phyloP scores from a whole-genome alignment of 2,329 filamentous ascomycete species.

The Monosporascus cannonballus region DNA sequence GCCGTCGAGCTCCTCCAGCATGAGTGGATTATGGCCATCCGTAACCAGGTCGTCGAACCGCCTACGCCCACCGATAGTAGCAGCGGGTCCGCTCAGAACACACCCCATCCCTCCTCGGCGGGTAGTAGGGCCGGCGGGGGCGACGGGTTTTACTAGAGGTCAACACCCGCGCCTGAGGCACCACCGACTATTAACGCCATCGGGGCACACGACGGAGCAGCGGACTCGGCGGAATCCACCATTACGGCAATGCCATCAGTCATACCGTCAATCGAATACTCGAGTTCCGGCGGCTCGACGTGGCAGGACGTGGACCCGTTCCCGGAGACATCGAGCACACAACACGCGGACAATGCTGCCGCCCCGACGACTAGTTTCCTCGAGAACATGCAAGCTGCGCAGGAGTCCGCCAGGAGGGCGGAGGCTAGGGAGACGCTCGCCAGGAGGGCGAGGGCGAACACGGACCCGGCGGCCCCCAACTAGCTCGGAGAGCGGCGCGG shows the following conservation, averaged over 20 bases:
- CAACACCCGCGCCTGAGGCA: slow-evolving; percentile 10
- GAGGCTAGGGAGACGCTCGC: slow-evolving; percentile 12
- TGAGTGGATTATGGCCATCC: slow-evolving; percentile 74
- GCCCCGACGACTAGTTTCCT: slow-evolving; percentile 3
- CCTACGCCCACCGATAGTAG: slow-evolving; percentile 54
- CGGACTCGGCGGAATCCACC: not conserved
- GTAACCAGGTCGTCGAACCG: slow-evolving; percentile 59
- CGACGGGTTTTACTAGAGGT: slow-evolving; percentile 30
- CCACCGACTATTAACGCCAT: slow-evolving; percentile 10
- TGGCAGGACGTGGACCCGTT: too few relatives aligned
- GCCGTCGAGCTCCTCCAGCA: slow-evolving; percentile 89
- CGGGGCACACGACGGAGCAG: slow-evolving; percentile 8
- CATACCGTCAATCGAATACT: too few relatives aligned
- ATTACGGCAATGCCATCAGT: too few relatives aligned
- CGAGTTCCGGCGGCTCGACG: too few relatives aligned
- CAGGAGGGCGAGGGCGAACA: not conserved
- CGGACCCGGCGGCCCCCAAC: not conserved
- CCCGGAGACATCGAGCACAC: not conserved
- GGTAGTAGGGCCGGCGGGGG: slow-evolving; percentile 21
- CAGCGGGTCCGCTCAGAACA: slow-evolving; percentile 33
- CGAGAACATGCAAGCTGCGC: slow-evolving; percentile 18
- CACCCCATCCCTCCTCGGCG: slow-evolving; percentile 26
- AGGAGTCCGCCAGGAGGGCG: slow-evolving; percentile 21
- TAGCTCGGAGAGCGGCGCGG: not conserved
- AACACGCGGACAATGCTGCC: slow-evolving; percentile 1